phyloP scores from a whole-genome alignment of 805 yeast genomes.

The Candida orba region DNA sequence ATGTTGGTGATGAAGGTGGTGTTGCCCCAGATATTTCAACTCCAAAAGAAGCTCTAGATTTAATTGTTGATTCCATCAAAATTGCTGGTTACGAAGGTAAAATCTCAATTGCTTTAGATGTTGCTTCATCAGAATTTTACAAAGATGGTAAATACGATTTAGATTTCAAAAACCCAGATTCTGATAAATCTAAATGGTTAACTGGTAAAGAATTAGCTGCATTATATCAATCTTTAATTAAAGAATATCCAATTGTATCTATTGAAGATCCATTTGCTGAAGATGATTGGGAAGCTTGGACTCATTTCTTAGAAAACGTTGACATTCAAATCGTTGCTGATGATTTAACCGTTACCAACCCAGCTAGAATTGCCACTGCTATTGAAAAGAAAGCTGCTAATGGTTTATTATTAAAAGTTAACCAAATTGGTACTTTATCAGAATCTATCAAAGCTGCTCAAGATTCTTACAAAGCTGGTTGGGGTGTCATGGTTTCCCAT shows the following conservation, averaged over 20 bases:
- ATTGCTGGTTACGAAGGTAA: conserved; percentile 93
- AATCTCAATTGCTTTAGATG: conserved; percentile 89
- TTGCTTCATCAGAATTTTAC: conserved; percentile 97
- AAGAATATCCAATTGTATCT: conserved; percentile 95
- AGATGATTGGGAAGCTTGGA: conserved; percentile 99
- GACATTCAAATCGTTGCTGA: conserved; percentile 93
- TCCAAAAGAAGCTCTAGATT: conserved; percentile 95
- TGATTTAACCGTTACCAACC: conserved; percentile 98
- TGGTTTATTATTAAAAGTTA: conserved; percentile 92
- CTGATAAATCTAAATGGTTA: conserved; percentile 88
- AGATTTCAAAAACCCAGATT: conserved; percentile 96
- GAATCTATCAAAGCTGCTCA: conserved; percentile 97
- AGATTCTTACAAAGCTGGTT: conserved; percentile 89
- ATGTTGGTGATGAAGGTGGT: conserved; percentile 99
- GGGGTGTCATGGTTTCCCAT: conserved; percentile 99
- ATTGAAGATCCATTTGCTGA: conserved; percentile 99
- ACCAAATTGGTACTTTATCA: conserved; percentile 95
- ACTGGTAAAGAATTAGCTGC: conserved; percentile 81
- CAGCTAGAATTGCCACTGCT: conserved; percentile 88
- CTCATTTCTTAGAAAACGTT: conserved; percentile 69
- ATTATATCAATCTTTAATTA: conserved; percentile 70
- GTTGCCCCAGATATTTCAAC: conserved; percentile 97
- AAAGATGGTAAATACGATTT: conserved; percentile 94
- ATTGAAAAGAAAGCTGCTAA: conserved; percentile 94
- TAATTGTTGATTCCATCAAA: conserved; percentile 83